Percentiles rank a stretch among this genome's conserved stretches.
Evolutionary conservation across 208 protist species (phyloP).

Genomic region (Acanthamoeba royreba): DNA sequence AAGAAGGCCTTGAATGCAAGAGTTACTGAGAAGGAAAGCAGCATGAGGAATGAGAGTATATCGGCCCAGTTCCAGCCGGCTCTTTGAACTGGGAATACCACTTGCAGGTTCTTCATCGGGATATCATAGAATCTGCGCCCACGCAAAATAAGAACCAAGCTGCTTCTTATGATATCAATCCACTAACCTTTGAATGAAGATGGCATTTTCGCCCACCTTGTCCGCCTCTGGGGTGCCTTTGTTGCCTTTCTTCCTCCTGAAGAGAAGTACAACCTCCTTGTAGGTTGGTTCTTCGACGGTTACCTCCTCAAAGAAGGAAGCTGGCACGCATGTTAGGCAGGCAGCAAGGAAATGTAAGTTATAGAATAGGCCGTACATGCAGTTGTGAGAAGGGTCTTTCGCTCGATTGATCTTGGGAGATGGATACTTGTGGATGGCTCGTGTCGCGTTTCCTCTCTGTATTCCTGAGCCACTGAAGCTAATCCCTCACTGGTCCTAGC

Average conservation of each 20-base stretch:
- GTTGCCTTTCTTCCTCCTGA: conserved; percentile 22
- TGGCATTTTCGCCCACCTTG: neutral
- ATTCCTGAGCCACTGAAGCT: neutral
- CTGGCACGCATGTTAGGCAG: too few species aligned
- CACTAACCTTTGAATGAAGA: neutral
- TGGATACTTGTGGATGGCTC: neutral
- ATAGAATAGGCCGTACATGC: neutral
- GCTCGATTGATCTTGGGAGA: neutral
- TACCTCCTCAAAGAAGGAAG: conserved; percentile 7
- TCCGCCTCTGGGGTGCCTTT: too few species aligned
- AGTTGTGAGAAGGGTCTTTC: conserved; percentile 3
- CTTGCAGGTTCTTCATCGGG: conserved; percentile 38
- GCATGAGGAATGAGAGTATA: conserved; percentile 14
- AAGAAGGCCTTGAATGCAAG: conserved; percentile 48
- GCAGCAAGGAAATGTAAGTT: too few species aligned
- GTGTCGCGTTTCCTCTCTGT: neutral
- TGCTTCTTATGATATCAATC: too few species aligned
- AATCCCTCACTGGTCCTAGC: neutral
- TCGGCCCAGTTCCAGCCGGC: conserved; percentile 23
- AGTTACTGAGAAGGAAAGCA: neutral
- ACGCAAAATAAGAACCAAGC: neutral
- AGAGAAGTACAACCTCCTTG: conserved; percentile 36
- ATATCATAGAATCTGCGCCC: conserved; percentile 45
- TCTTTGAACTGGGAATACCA: neutral
- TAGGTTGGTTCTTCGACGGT: conserved; percentile 33